A percentile compares a stretch with the other conserved stretches of the same genome.
These are phyloP conservation scores for Hygrocybe punicea DNA, from an alignment of 768 basidiomycete genomes.

Conservation along the genomic window DNA sequence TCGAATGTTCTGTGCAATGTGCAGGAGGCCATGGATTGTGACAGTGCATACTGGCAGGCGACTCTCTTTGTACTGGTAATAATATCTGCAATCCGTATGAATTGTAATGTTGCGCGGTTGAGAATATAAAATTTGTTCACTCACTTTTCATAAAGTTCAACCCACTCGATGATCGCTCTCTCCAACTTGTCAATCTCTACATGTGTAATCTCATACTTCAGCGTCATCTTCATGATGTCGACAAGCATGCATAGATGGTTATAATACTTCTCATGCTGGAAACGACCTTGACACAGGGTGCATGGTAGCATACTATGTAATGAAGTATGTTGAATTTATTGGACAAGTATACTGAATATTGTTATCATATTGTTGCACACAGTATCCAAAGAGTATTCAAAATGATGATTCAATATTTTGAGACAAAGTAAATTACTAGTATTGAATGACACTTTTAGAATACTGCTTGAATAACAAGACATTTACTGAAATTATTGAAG, in stretches of 20 bases:
- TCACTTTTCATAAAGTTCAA: slow-evolving; percentile 37
- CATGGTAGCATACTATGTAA: no score
- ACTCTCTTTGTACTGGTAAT: slow-evolving; percentile 28
- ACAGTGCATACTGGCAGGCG: slow-evolving; percentile 29
- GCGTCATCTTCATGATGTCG: slow-evolving; percentile 32
- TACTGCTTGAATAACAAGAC: no score
- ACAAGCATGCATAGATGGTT: slow-evolving; percentile 36
- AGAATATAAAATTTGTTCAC: slow-evolving; percentile 3
- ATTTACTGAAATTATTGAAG: no score
- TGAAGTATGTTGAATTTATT: no score
- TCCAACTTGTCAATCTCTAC: slow-evolving; percentile 26
- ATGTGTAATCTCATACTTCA: slow-evolving; percentile 29
- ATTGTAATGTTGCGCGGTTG: slow-evolving; percentile 10
- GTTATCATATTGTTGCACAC: no score
- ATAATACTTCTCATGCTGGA: slow-evolving; percentile 33
- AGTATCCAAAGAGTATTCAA: no score
- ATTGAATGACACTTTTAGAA: no score
- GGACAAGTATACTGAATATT: no score
- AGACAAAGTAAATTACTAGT: no score
- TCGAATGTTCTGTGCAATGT: slow-evolving; percentile 30
- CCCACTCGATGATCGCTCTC: slow-evolving; percentile 33
- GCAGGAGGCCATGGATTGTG: slow-evolving; percentile 34
- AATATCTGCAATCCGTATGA: slow-evolving; percentile 23
- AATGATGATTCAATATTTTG: no score
- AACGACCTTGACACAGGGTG: no score